Percentiles rank a stretch among this genome's conserved stretches.
Evolutionary conservation across 73 alveolate species (phyloP).

Genomic region (Symbiodinium natans): DNA sequence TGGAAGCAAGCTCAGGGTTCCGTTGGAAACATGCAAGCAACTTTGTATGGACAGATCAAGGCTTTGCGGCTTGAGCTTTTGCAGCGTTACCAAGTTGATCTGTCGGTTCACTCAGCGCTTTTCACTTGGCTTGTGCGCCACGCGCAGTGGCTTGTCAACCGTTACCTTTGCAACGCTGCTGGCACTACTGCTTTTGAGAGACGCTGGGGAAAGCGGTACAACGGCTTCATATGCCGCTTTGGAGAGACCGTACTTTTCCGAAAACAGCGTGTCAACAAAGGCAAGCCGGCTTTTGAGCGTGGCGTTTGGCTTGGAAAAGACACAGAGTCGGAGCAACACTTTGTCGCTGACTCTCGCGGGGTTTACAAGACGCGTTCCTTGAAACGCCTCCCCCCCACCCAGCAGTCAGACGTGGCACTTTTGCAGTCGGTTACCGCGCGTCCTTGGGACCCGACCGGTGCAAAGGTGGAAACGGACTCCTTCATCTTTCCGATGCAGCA

Average conservation of each 20-base stretch:
- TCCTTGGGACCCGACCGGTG: conserved; percentile 18
- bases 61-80: background rate
- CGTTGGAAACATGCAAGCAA: background rate
- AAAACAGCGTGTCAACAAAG: background rate
- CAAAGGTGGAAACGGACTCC: background rate
- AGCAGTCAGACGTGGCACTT: background rate
- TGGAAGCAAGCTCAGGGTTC: conserved; percentile 33
- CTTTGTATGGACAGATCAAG: background rate
- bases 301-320: conserved; percentile 34
- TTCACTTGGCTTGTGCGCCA: conserved; percentile 10
- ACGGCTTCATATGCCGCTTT: background rate
- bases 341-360: background rate
- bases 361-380: background rate
- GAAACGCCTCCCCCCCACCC: background rate
- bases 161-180: background rate
- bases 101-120: background rate
- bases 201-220: background rate
- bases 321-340: background rate
- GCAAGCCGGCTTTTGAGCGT: background rate
- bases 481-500: background rate
- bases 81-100: background rate
- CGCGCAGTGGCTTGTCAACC: conserved; percentile 1
- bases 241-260: background rate
- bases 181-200: background rate
- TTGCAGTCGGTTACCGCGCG: background rate